Conservation (phyloP, 1,284 basidiomycete genomes). For the Ceratobasidium sp. region DNA sequence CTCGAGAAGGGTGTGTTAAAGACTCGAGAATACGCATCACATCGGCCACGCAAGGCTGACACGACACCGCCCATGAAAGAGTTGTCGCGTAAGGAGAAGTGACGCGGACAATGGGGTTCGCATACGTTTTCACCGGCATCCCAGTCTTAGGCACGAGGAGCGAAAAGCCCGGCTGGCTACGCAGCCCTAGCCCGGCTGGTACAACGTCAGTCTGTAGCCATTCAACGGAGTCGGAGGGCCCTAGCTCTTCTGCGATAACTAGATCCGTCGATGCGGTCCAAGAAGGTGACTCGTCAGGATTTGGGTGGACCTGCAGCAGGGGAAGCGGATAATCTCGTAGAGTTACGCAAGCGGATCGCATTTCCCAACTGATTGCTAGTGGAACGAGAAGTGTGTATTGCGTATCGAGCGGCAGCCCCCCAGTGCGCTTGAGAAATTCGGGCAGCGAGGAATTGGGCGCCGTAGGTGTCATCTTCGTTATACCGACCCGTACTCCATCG, state of each 20-base stretch:
- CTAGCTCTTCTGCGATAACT: constrained; percentile 92
- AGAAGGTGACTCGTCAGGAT: constrained; percentile 60
- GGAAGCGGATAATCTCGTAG: constrained; percentile 89
- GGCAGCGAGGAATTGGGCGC: constrained; percentile 72
- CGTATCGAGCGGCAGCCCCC: constrained; percentile 77
- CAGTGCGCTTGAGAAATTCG: constrained; percentile 41
- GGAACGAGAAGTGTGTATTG: constrained; percentile 88
- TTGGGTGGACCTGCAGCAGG: constrained; percentile 70
- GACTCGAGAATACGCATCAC: constrained; percentile 88
- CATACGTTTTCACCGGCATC: constrained; percentile 96
- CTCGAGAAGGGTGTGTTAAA: constrained; percentile 82
- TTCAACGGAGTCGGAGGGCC: constrained; percentile 76
- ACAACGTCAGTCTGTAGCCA: constrained; percentile 79
- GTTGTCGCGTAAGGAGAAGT: constrained; percentile 76
- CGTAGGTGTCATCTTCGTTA: constrained; percentile 70
- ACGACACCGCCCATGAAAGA: constrained; percentile 92
- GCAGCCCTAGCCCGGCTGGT: constrained; percentile 57
- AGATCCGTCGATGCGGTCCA: constrained; percentile 84
- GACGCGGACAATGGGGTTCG: constrained; percentile 79
- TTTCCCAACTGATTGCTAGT: constrained; percentile 80
- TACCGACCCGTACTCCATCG: constrained; percentile 66
- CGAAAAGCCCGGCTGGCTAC: constrained; percentile 66
- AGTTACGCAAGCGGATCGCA: constrained; percentile 72
- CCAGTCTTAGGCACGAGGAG: constrained; percentile 90
- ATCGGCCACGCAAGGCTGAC: constrained; percentile 89